These are phyloP conservation scores for Colletotrichum sp. DNA, from an alignment of 2,329 filamentous ascomycete species.

Conservation along the genomic window DNA sequence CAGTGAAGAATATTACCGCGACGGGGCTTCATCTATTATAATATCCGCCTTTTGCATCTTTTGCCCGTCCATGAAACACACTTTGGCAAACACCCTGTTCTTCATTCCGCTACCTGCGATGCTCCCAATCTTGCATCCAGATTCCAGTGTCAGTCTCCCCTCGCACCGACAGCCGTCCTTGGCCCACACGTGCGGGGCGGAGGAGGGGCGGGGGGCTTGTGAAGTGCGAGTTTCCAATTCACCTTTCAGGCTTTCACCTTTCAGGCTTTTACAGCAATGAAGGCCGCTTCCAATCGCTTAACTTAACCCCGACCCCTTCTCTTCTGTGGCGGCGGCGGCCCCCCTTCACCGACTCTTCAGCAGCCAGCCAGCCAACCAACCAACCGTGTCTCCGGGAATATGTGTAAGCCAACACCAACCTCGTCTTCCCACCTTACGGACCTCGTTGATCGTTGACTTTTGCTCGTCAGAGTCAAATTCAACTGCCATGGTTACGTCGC, in stretches of 20 bases:
- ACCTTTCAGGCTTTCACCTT: neutral
- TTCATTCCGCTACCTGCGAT: neutral
- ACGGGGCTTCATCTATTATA: neutral
- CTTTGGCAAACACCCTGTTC: neutral
- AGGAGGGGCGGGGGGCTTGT: neutral
- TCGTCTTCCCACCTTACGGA: neutral
- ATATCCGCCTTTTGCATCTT: neutral
- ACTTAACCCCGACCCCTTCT: neutral
- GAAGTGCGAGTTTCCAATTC: neutral
- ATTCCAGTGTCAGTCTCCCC: neutral
- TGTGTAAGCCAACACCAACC: neutral
- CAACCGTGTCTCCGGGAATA: neutral
- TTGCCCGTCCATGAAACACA: neutral
- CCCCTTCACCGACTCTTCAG: constrained; percentile 5
- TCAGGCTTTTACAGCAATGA: neutral
- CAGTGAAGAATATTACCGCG: neutral
- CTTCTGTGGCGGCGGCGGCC: neutral
- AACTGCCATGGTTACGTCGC: neutral
- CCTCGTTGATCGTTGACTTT: neutral
- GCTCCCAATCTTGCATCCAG: neutral
- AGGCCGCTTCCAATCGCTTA: neutral
- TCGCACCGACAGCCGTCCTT: neutral
- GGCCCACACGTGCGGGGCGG: constrained; percentile 5
- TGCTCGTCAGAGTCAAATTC: neutral
- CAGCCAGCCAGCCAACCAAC: neutral